Evolutionary conservation across 345 rosid species (phyloP), one percentile per base, ranked within the genome.

Genomic region (Punica granatum): DNA sequence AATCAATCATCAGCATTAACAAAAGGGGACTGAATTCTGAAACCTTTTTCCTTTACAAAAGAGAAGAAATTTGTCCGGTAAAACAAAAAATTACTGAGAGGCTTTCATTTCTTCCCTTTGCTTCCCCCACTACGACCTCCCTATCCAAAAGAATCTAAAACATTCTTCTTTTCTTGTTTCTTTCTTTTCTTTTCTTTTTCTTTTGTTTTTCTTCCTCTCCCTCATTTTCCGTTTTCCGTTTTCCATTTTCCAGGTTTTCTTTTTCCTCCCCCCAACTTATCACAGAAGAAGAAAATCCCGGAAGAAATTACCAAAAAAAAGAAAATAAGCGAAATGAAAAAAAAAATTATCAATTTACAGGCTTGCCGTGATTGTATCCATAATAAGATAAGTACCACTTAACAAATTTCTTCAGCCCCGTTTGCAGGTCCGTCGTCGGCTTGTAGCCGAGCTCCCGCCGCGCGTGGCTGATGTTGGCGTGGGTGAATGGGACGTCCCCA

Each of bases 401-500:
- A 19, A 77, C 78, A 60, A 77, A 77, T 78, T 71, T 74, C 73
- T 67, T 74, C 73, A 74, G 62, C 64, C 78, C 78, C 43, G 78
- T 74, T 59, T 74, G 75, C 70, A 77, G 51, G 63, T 77, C 81
- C 49, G 78, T 77, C 10, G 72, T 74, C 48, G 81, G 78, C 39
- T 77, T 74, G 56, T 77, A 77, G 31, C 81, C 81, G 64, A 77
- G 54, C 42, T 77, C 66, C 15, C n/a, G 12, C 60, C 68, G 59
- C 37, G 76, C 80, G 48, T 26, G 61, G 73, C 74, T 76, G 26
- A 76, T 76, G 43, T 76, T 76, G 60, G 76, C 80, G 44, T 76
- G 80, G 15, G 80, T 76, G 67, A 72, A 76, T 35, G 81, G 81
- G 14, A 77, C 81, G 78, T 77, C 81, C 54, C 81, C 81, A 68